Base-by-base conservation (phyloP, 495 filamentous ascomycete genomes). In the Talaromyces stipitatus region DNA sequence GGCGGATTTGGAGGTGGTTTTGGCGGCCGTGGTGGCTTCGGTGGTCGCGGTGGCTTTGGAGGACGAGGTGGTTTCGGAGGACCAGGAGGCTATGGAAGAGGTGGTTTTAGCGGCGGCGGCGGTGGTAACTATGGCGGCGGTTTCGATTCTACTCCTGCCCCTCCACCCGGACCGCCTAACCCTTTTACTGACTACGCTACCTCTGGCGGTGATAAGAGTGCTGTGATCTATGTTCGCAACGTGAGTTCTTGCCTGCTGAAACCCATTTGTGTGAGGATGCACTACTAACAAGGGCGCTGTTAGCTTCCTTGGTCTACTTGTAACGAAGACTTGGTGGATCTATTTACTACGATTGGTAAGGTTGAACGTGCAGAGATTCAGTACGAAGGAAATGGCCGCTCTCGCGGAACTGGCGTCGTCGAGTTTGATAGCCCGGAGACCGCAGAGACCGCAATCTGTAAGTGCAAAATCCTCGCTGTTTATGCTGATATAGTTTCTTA, bases 241-340 rank as follows among this genome's bases (percentile, higher is more conserved):
- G 94, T 97, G 80, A 84, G 91, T 83, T 23, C 12, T 24, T 5
- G 10, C 20, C 51, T 10, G 50, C 14, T 26, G 10, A 20, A 24
- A 22, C 20, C 20, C 2, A 26, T 41, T 16, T 7, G 8, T 46
- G 9, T 53, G 30, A 32, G 11, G 55, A 9, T 27, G 14, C 18
- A 9, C 24, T 55, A 46, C 53, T 52, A 45, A 60, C 41, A 46
- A 38, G 14, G 9, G 57, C 55, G 18, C 33, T 33, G 26, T 55
- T 64, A 97, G 92, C 83, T 98, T 56, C 94, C 94, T 4, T 98
- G 94, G 94, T 97, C 92, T 29, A 98, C 94, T 20, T 96, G 91
- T 74, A 97, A 97, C 64, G 95, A 97, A 56, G 94, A 98, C 70
- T 73, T 98, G 4, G 81, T 97, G 47, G 94, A 98, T 66, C 81